Conservation (phyloP, 768 basidiomycete species). For the Rhizopogon vulgaris region DNA sequence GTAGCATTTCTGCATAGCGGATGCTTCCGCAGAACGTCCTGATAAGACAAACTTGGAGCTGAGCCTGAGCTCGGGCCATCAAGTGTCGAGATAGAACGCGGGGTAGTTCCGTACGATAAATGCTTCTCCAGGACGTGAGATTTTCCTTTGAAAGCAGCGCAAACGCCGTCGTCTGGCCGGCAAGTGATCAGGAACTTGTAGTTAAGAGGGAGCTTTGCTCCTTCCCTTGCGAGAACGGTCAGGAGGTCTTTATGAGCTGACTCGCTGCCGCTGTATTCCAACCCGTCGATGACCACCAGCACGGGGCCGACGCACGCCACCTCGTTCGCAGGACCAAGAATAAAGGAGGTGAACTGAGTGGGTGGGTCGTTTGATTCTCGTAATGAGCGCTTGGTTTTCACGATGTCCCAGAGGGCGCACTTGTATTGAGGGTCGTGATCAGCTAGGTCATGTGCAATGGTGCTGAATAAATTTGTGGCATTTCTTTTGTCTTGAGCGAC, state of each 20-base stretch:
- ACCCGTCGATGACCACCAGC: slow-evolving; percentile 29
- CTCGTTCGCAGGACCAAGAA: slow-evolving; percentile 18
- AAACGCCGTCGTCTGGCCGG: slow-evolving; percentile 21
- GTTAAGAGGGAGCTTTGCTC: slow-evolving; percentile 12
- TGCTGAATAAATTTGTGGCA: slow-evolving; percentile 24
- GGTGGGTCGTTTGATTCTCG: slow-evolving; percentile 10
- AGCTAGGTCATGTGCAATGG: slow-evolving; percentile 28
- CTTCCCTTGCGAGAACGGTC: slow-evolving; percentile 6
- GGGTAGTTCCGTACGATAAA: background rate
- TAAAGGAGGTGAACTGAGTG: slow-evolving; percentile 24
- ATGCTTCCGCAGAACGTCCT: too few species aligned
- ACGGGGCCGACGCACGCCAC: slow-evolving; percentile 24
- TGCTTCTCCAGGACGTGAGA: background rate
- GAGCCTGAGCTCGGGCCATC: background rate
- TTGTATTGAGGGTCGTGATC: slow-evolving; percentile 24
- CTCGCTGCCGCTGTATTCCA: slow-evolving; percentile 23
- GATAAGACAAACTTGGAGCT: too few species aligned
- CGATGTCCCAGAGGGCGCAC: slow-evolving; percentile 8
- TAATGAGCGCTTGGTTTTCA: slow-evolving; percentile 18
- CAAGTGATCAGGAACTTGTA: slow-evolving; percentile 22
- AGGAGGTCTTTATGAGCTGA: slow-evolving; percentile 17
- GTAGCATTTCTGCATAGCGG: too few species aligned
- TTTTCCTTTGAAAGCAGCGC: slow-evolving; percentile 1
- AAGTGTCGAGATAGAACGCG: background rate
- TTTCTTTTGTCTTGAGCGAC: slow-evolving; percentile 10